Base-by-base conservation (phyloP, 1,284 basidiomycete genomes). In the Flammula alnicola region DNA sequence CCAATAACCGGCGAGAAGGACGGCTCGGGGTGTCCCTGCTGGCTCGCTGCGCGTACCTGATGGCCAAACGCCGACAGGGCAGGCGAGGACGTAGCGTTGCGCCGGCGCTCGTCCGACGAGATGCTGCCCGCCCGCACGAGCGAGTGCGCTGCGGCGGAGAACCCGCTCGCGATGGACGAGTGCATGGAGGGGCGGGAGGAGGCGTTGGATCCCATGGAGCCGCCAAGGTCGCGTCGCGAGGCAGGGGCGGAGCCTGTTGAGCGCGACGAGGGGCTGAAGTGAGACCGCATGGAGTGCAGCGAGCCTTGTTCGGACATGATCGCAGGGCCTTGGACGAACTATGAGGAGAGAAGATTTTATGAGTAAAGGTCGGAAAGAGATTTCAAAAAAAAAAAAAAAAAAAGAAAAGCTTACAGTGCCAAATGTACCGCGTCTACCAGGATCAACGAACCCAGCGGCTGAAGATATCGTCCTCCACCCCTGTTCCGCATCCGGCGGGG, bases 251-350 rank as follows among this genome's bases (percentile, higher is more conserved):
- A 86, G 36, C 79, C 78, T 17, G 75, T 67, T 2, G 76, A 74
- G 32, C 74, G 73, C 30, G 64, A 49, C 0, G 80, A 56, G 0
- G 80, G 78, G 55, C 70, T 72, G 14, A 83, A 63, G 51, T 78
- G 76, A 0, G 82, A 83, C 22, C 70, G 73, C 71, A 79, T 76
- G 0, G 84, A 86, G 58, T 83, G 78, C 12, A 87, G 61, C 1
- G 84, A 87, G 22, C 76, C 80, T 55, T 76, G 73, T 57, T 86
- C 81, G 20, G 85, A 84, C n/a, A 60, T 55, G 31, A 66, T 64
- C 25, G 71, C 71, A 26, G 60, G 63, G 26, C 74, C 73, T 43
- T 79, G 72, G 30, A 78, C 63, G 44, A 78, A 63, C 60, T 70
- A 64, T 73, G 51, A 27, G 14, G 39, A 44, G 51, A 14, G 20